These are phyloP conservation scores for Cocos nucifera DNA, from an alignment of 176 grass and related monocot species.

Conservation along the genomic window DNA sequence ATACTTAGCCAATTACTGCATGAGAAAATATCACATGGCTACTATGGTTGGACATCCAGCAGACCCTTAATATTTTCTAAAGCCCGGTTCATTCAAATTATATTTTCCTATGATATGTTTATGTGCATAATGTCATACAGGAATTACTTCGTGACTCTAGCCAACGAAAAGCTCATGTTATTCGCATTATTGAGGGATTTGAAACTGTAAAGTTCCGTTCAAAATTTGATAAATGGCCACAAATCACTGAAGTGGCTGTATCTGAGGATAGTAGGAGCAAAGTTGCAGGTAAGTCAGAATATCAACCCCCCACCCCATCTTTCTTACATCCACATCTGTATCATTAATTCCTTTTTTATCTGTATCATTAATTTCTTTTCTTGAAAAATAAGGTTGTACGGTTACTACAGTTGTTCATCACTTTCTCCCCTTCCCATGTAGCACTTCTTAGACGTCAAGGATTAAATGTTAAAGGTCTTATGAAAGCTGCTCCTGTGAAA, in stretches of 20 bases:
- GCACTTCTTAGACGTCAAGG: constrained; percentile 91
- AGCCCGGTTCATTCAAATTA: neutral
- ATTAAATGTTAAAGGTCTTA: constrained; percentile 89
- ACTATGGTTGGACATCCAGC: neutral
- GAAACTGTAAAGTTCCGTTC: constrained; percentile 80
- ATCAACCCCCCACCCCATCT: too few species aligned
- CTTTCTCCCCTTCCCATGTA: constrained; percentile 26
- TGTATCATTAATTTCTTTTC: too few species aligned
- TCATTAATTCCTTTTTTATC: too few species aligned
- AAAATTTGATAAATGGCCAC: constrained; percentile 80
- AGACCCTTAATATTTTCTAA: neutral
- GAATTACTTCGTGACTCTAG: constrained; percentile 57
- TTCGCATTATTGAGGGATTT: constrained; percentile 82
- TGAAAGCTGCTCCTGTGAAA: constrained; percentile 49
- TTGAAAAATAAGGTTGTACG: too few species aligned
- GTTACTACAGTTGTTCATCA: too few species aligned
- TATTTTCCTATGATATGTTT: neutral
- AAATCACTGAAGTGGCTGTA: constrained; percentile 65
- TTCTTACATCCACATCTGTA: too few species aligned
- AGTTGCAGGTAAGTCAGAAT: constrained; percentile 70
- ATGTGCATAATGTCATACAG: constrained; percentile 31
- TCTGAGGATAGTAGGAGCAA: constrained; percentile 94
- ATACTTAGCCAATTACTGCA: too few species aligned
- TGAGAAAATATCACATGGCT: too few species aligned
- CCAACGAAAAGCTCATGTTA: constrained; percentile 48